These are phyloP conservation scores for Chloranthus sessilifolius DNA, from an alignment of 164 flowering plant genomes.

Conservation along the genomic window DNA sequence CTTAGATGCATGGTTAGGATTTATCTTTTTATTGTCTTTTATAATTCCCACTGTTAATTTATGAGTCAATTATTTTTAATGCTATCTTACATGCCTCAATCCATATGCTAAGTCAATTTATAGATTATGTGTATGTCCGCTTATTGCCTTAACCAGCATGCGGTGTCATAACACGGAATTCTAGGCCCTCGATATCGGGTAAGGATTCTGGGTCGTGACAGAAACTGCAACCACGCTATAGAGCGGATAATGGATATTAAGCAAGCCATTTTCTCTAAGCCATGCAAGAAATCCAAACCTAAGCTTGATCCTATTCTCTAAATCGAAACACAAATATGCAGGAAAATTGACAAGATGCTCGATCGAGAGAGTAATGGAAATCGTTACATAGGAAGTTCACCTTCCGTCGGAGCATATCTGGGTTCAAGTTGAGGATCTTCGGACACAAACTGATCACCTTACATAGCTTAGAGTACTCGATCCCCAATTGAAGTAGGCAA, in stretches of 20 bases:
- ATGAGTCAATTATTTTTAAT: too few species aligned
- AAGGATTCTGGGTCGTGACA: too few species aligned
- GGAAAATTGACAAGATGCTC: conserved; percentile 47
- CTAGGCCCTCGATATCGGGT: too few species aligned
- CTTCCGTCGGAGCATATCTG: conserved; percentile 35
- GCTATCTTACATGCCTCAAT: too few species aligned
- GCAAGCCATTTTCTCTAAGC: conserved; percentile 45
- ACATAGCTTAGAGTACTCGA: conserved; percentile 46
- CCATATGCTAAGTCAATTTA: too few species aligned
- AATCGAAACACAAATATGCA: conserved; percentile 43
- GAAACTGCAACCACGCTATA: too few species aligned
- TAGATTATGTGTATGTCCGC: too few species aligned
- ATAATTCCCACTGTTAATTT: too few species aligned
- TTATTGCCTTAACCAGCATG: too few species aligned
- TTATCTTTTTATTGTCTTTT: too few species aligned
- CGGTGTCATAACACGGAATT: too few species aligned
- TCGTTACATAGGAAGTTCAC: conserved; percentile 39
- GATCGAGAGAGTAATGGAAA: conserved; percentile 37
- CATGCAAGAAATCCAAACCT: conserved; percentile 49
- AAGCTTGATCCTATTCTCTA: conserved; percentile 59
- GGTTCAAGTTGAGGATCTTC: conserved; percentile 48
- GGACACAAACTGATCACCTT: conserved; percentile 34
- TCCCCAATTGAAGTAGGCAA: conserved; percentile 38
- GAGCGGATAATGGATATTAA: conserved; percentile 31
- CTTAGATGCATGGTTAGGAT: too few species aligned